Evolutionary conservation across 2,329 filamentous ascomycete species (phyloP).

Genomic region (Rhytidhysteron rufulum): DNA sequence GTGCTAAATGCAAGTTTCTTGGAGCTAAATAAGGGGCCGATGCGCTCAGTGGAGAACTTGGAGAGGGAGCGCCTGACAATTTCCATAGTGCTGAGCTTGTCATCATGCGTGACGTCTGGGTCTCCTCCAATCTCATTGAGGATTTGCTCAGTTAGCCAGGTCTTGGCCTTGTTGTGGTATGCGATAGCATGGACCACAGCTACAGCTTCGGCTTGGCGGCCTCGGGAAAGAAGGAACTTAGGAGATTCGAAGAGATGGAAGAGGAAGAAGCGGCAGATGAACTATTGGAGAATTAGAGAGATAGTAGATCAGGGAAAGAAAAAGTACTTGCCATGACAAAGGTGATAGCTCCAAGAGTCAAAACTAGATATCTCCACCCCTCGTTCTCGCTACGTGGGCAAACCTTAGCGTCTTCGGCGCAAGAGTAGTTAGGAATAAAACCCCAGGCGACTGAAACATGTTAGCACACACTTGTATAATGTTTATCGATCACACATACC

Average conservation of each 20-base stretch:
- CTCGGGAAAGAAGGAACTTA: slow-evolving; percentile 74
- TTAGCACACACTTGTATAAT: background rate
- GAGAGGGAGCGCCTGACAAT: too few species aligned
- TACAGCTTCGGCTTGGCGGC: slow-evolving; percentile 73
- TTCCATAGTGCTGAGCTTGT: background rate
- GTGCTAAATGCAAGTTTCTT: slow-evolving; percentile 48
- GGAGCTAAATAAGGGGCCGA: slow-evolving; percentile 59
- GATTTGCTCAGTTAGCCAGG: slow-evolving; percentile 64
- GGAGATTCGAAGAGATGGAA: slow-evolving; percentile 84
- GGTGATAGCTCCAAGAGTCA: slow-evolving; percentile 68
- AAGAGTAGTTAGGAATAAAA: slow-evolving; percentile 55
- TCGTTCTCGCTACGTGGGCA: slow-evolving; percentile 54
- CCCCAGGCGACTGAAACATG: too few species aligned
- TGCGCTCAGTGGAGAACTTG: background rate
- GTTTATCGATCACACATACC: background rate
- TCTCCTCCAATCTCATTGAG: slow-evolving; percentile 40
- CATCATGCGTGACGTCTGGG: background rate
- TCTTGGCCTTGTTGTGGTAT: slow-evolving; percentile 56
- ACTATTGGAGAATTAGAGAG: too few species aligned
- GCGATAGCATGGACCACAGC: slow-evolving; percentile 77
- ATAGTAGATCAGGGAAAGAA: too few species aligned
- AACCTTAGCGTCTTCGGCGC: slow-evolving; percentile 23
- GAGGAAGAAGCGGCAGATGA: slow-evolving; percentile 69
- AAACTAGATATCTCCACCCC: slow-evolving; percentile 73
- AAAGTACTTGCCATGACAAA: slow-evolving; percentile 80